phyloP scores from a whole-genome alignment of 2,329 filamentous ascomycete species.

The Phoma sp. region DNA sequence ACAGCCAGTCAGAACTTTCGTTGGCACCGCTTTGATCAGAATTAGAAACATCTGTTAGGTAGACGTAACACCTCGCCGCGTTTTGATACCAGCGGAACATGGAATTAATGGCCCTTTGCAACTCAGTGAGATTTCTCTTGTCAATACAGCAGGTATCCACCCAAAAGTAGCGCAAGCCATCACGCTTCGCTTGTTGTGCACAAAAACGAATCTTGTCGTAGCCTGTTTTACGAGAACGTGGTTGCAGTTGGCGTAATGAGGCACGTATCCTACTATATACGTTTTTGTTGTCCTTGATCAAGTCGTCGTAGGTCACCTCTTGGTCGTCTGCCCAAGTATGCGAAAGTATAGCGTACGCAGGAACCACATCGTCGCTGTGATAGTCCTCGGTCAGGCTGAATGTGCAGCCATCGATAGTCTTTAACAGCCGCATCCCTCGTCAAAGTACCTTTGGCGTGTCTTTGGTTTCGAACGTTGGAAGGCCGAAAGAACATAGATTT shows the following conservation, averaged over 20 bases:
- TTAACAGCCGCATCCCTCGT: constrained; percentile 19
- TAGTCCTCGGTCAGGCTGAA: constrained; percentile 14
- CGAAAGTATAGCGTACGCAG: constrained; percentile 24
- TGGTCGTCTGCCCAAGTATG: constrained; percentile 23
- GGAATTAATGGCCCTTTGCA: constrained; percentile 23
- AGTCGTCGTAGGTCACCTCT: constrained; percentile 21
- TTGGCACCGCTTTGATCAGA: neutral
- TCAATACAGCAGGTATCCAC: constrained; percentile 30
- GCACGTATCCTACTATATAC: neutral
- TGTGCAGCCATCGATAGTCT: constrained; percentile 8
- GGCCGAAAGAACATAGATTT: neutral
- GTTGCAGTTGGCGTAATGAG: neutral
- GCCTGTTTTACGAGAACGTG: neutral
- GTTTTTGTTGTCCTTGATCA: constrained; percentile 1
- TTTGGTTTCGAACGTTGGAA: neutral
- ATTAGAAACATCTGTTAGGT: constrained; percentile 20
- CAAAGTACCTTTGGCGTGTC: no score
- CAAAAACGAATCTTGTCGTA: constrained; percentile 24
- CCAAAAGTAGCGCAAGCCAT: constrained; percentile 21
- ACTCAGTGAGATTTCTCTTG: constrained; percentile 16
- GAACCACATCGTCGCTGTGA: neutral
- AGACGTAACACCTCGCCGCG: constrained; percentile 25
- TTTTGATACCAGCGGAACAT: constrained; percentile 30
- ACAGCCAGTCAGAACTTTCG: neutral
- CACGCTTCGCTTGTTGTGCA: constrained; percentile 15